Evolutionary conservation across 306 rosid species (phyloP).

Genomic region (Lablab purpureus): DNA sequence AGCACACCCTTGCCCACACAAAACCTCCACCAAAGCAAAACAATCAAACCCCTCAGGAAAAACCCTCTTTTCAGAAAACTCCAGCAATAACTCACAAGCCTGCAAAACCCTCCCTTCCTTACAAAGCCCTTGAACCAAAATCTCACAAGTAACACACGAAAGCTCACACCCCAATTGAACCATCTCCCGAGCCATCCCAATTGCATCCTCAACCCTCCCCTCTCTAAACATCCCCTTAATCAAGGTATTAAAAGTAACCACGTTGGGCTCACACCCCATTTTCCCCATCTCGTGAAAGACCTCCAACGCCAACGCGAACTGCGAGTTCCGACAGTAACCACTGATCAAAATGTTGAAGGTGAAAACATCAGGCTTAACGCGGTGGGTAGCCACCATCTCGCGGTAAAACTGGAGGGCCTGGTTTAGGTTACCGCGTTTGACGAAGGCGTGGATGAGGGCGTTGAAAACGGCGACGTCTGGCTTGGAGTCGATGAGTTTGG

Average conservation of each 20-base stretch:
- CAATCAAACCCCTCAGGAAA: slow-evolving; percentile 77
- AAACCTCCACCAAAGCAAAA: slow-evolving; percentile 60
- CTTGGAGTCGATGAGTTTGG: slow-evolving; percentile 73
- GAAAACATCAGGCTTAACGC: slow-evolving; percentile 76
- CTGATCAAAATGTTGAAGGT: slow-evolving; percentile 89
- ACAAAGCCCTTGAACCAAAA: slow-evolving; percentile 77
- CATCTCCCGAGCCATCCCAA: slow-evolving; percentile 89
- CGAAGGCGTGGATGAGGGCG: slow-evolving; percentile 78
- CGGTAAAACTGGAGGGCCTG: slow-evolving; percentile 65
- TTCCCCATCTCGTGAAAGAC: slow-evolving; percentile 77
- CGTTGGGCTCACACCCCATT: slow-evolving; percentile 82
- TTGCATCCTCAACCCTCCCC: slow-evolving; percentile 66
- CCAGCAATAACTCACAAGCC: slow-evolving; percentile 66
- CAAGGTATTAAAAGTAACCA: slow-evolving; percentile 89
- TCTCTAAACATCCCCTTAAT: slow-evolving; percentile 83
- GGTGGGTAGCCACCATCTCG: slow-evolving; percentile 56
- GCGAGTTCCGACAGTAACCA: slow-evolving; percentile 69
- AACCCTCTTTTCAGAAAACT: slow-evolving; percentile 61
- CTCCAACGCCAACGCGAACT: slow-evolving; percentile 68
- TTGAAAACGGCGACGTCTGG: slow-evolving; percentile 67
- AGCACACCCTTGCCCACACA: slow-evolving; percentile 61
- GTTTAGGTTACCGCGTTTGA: slow-evolving; percentile 60
- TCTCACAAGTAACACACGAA: slow-evolving; percentile 80
- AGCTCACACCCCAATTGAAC: slow-evolving; percentile 63
- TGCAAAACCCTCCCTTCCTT: slow-evolving; percentile 55